A percentile compares a stretch with the other conserved stretches of the same genome.
phyloP scores from a whole-genome alignment of 768 basidiomycete genomes.

The Mycena albidolilacea region DNA sequence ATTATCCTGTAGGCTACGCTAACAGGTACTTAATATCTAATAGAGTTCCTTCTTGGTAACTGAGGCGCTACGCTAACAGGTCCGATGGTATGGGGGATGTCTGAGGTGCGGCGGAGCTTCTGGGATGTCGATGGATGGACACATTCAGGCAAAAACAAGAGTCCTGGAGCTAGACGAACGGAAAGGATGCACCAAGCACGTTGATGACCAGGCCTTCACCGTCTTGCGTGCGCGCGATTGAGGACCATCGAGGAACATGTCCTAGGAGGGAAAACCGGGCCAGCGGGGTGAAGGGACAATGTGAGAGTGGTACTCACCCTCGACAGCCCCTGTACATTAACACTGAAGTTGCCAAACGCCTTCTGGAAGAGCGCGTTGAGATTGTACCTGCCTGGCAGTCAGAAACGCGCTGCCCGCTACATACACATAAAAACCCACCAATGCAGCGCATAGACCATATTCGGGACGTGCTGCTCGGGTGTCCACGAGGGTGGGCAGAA shows the following conservation, averaged over 20 bases:
- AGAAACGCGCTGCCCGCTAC: no score
- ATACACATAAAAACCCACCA: constrained; percentile 64
- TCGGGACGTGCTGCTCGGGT: constrained; percentile 68
- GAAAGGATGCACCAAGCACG: constrained; percentile 64
- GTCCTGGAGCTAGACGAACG: constrained; percentile 88
- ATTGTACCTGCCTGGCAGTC: constrained; percentile 94
- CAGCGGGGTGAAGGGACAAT: background rate
- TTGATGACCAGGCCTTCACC: constrained; percentile 50
- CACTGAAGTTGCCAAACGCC: constrained; percentile 86
- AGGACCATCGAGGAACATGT: constrained; percentile 72
- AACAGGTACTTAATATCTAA: no score
- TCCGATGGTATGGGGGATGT: constrained; percentile 66
- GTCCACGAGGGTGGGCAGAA: constrained; percentile 88
- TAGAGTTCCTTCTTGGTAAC: no score
- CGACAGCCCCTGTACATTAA: constrained; percentile 94
- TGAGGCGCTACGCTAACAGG: no score
- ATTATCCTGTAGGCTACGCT: no score
- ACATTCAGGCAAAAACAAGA: constrained; percentile 79
- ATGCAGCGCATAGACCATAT: constrained; percentile 82
- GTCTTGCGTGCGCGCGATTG: constrained; percentile 25
- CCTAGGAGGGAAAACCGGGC: constrained; percentile 59
- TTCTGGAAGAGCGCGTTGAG: constrained; percentile 90
- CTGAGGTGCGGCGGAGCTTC: constrained; percentile 80
- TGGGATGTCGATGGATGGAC: constrained; percentile 86
- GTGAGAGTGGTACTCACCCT: constrained; percentile 63